Evolutionary conservation across 1,139 yeast genomes (phyloP).

Genomic region (Yamadazyma friedrichii): DNA sequence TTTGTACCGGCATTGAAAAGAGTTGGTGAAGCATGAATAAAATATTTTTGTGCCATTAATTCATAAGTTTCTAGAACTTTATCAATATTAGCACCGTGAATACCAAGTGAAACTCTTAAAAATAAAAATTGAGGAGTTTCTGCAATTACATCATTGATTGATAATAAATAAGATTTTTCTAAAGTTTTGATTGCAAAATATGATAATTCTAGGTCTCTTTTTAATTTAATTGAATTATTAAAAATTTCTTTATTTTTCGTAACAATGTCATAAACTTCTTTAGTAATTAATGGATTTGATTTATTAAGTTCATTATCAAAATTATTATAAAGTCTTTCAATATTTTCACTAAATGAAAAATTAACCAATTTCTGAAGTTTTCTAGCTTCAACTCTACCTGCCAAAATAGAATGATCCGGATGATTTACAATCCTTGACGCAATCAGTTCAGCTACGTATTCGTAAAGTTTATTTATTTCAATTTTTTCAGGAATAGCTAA

Average conservation of each 20-base stretch:
- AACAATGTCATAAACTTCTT: slow-evolving; percentile 29
- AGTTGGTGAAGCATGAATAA: slow-evolving; percentile 58
- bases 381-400: slow-evolving; percentile 43
- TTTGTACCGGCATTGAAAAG: slow-evolving; percentile 53
- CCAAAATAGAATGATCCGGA: slow-evolving; percentile 47
- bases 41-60: slow-evolving; percentile 49
- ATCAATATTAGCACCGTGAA: slow-evolving; percentile 41
- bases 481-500: slow-evolving; percentile 35
- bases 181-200: slow-evolving; percentile 57
- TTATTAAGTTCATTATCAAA: slow-evolving; percentile 15
- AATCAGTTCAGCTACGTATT: slow-evolving; percentile 40
- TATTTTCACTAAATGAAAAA: slow-evolving; percentile 33
- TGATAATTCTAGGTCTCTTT: slow-evolving; percentile 41
- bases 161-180: slow-evolving; percentile 46
- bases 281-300: slow-evolving; percentile 13
- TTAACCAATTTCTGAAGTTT: slow-evolving; percentile 30
- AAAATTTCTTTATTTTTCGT: slow-evolving; percentile 29
- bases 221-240: slow-evolving; percentile 33
- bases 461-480: slow-evolving; percentile 30
- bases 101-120: slow-evolving; percentile 54
- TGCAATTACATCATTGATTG: slow-evolving; percentile 30
- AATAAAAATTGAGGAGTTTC: slow-evolving; percentile 54
- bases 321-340: slow-evolving; percentile 20
- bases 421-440: slow-evolving; percentile 47
- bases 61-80: slow-evolving; percentile 48